Conservation (phyloP, 2,329 filamentous ascomycete species). For the Fusarium dimerum region DNA sequence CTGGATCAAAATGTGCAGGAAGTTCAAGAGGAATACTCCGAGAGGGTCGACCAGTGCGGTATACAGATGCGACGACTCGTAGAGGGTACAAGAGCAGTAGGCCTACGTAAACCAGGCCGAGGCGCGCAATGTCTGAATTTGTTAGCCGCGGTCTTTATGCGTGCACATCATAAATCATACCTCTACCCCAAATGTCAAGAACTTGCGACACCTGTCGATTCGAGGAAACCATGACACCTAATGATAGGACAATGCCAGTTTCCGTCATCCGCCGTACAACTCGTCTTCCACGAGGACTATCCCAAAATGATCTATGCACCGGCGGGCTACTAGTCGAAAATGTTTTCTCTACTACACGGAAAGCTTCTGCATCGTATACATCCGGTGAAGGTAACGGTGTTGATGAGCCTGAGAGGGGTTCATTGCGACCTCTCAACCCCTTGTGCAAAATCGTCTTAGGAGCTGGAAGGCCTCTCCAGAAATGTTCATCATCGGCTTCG, state of each 20-base stretch:
- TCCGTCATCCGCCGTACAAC: conserved; percentile 55
- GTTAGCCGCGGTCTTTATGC: conserved; percentile 1
- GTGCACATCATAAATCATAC: conserved; percentile 35
- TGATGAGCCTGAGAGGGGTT: conserved; percentile 53
- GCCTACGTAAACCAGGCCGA: conserved; percentile 37
- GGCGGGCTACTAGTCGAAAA: conserved; percentile 11
- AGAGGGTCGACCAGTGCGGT: conserved; percentile 41
- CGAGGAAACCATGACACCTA: conserved; percentile 50
- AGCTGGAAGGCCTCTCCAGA: conserved; percentile 81
- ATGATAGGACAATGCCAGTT: conserved; percentile 49
- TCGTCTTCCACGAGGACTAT: conserved; percentile 44
- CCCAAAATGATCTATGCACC: conserved; percentile 23
- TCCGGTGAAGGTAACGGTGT: conserved; percentile 57
- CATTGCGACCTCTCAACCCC: conserved; percentile 67
- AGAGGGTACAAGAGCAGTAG: conserved; percentile 60
- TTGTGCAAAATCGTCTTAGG: conserved; percentile 74
- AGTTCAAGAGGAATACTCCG: conserved; percentile 50
- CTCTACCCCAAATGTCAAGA: conserved; percentile 49
- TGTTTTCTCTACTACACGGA: conserved; percentile 23
- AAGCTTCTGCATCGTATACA: conserved; percentile 43
- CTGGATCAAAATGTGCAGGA: conserved; percentile 83
- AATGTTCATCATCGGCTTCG: conserved; percentile 92
- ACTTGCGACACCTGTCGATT: conserved; percentile 50
- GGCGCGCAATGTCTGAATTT: conserved; percentile 44
- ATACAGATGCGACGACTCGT: conserved; percentile 54